These are phyloP conservation scores for Rhynchosporium graminicola DNA, from an alignment of 2,329 filamentous ascomycete genomes.

Conservation along the genomic window DNA sequence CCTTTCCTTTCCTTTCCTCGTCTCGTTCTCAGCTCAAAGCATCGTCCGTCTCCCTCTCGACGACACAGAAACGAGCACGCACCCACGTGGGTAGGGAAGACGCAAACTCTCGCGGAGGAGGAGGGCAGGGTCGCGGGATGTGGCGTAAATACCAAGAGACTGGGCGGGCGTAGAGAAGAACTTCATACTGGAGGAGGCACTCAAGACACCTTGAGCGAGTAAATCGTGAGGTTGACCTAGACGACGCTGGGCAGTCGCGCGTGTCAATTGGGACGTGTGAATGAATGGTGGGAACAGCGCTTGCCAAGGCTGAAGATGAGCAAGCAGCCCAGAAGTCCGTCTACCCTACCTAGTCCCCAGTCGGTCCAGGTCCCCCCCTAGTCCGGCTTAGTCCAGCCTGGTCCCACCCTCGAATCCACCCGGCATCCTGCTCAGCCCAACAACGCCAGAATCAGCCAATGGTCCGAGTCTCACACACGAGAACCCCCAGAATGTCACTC, in stretches of 20 bases:
- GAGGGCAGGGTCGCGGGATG: background rate
- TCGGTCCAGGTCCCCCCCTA: background rate
- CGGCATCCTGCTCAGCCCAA: too few species aligned
- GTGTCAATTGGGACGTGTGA: background rate
- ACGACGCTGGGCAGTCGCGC: background rate
- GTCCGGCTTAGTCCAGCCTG: background rate
- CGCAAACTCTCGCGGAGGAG: background rate
- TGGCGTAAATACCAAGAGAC: constrained; percentile 5
- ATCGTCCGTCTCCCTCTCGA: background rate
- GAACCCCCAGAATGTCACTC: too few species aligned
- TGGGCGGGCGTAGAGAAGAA: background rate
- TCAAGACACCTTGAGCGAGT: background rate
- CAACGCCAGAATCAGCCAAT: too few species aligned
- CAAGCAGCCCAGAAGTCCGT: background rate
- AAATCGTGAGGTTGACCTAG: background rate
- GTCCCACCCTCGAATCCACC: too few species aligned
- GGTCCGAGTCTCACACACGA: too few species aligned
- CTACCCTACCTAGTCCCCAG: background rate
- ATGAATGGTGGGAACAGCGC: background rate
- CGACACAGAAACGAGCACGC: constrained; percentile 2
- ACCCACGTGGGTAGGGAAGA: background rate
- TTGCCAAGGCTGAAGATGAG: background rate
- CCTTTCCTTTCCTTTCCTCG: too few species aligned
- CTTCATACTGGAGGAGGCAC: background rate
- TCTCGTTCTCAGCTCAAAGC: background rate